A percentile compares a stretch with the other conserved stretches of the same genome.
phyloP scores from a whole-genome alignment of 305 asterid species.

The Fraxinus sp. region DNA sequence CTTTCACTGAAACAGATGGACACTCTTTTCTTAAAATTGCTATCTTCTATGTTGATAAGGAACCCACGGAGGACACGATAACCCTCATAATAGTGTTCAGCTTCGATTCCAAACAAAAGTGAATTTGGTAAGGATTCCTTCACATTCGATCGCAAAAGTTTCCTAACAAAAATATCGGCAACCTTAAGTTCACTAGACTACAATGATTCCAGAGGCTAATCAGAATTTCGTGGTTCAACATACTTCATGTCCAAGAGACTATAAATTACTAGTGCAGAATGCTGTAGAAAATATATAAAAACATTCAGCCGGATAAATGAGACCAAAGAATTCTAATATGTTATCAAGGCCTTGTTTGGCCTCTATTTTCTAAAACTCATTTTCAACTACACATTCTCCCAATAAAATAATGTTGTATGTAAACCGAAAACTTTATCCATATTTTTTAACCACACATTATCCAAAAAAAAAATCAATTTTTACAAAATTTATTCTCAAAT shows the following conservation, averaged over 20 bases:
- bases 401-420: neutral
- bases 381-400: neutral
- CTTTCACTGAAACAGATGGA: slow-evolving; percentile 32
- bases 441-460: too few species aligned
- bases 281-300: neutral
- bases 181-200: neutral
- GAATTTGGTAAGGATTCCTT: slow-evolving; percentile 25
- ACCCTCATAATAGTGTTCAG: slow-evolving; percentile 22
- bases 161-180: neutral
- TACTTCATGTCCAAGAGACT: neutral
- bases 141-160: slow-evolving; percentile 27
- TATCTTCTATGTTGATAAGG: slow-evolving; percentile 50
- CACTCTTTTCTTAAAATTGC: slow-evolving; percentile 34
- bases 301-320: neutral
- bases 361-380: too few species aligned
- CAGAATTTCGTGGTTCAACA: neutral
- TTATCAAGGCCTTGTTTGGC: neutral
- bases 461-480: too few species aligned
- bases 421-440: neutral
- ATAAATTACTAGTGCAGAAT: neutral
- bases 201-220: neutral
- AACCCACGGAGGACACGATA: slow-evolving; percentile 40
- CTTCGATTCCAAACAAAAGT: slow-evolving; percentile 26
- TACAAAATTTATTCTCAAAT: too few species aligned
- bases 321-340: neutral